phyloP scores from a whole-genome alignment of 257 asterid species.

The Haberlea rhodopensis region DNA sequence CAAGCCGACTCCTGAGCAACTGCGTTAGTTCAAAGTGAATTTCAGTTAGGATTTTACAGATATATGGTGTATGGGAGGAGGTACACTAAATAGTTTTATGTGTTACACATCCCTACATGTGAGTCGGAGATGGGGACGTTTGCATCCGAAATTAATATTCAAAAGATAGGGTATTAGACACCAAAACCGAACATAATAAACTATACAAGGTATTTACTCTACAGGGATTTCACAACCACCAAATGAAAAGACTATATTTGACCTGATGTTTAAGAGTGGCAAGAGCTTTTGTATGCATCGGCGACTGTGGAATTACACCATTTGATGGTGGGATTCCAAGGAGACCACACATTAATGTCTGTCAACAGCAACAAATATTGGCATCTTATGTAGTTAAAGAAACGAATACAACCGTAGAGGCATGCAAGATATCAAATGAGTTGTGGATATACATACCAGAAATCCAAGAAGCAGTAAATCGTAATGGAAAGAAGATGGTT shows the following conservation, averaged over 20 bases:
- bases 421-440: background rate
- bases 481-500: constrained; percentile 82
- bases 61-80: too few species aligned
- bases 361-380: constrained; percentile 10
- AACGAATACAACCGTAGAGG: background rate
- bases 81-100: too few species aligned
- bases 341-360: constrained; percentile 86
- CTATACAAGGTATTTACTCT: too few species aligned
- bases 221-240: background rate
- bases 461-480: constrained; percentile 78
- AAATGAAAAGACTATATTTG: background rate
- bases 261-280: constrained; percentile 97
- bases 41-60: background rate
- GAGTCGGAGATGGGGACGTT: too few species aligned
- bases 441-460: constrained; percentile 44
- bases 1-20: constrained; percentile 76
- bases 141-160: too few species aligned
- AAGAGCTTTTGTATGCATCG: constrained; percentile 85
- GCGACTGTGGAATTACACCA: constrained; percentile 92
- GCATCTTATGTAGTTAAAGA: background rate
- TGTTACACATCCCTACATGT: too few species aligned
- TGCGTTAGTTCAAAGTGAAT: constrained; percentile 27
- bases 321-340: constrained; percentile 88
- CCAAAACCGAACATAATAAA: too few species aligned
- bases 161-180: too few species aligned